Base-by-base conservation (phyloP, 2,329 filamentous ascomycete species). In the Acrodontium crateriforme region DNA sequence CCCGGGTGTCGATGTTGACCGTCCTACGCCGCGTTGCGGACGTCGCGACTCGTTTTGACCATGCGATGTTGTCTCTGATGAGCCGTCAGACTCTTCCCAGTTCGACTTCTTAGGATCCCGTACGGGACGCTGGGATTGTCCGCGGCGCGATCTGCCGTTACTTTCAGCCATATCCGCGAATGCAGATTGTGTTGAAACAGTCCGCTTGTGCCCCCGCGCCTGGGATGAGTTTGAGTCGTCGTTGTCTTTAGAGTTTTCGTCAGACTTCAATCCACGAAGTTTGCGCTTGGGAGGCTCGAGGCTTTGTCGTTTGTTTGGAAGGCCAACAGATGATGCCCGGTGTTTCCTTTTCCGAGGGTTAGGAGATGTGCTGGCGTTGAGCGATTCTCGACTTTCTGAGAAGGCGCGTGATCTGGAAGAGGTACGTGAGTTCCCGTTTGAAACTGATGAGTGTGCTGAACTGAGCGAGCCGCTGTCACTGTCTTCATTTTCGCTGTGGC, bases 71-170 rank as follows among this genome's bases (percentile, higher is more conserved):
- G 46, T 43, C 31, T 54, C 52, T 12, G 52, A 55, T 2, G 52
- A 54, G 8, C 45, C 46, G 47, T 79, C 76, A 0, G 75, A 80
- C 31, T 73, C 68, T 36, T 78, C 76, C 35, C 72, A 63, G 28
- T 70, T 64, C 3, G 41, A 27, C 2, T 37, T 19, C 25, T 41
- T 44, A 10, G 32, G 29, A 7, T 57, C 54, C 16, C 48, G 49
- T 9, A 36, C 41, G 6, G 49, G 40, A 16, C 45, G 47, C 27
- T 78, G 59, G 8, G 74, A 71, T 5, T 69, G 65, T 6, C 74
- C 39, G 31, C 42, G 38, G 16, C 49, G 46, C 27, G 49, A 49
- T 15, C 46, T 34, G 15, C 28, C 36, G n/a, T 22, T 24, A 10
- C 25, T 30, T 14, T 47, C 49, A 8, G 71, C 14, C 69, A 49